Evolutionary conservation across 2,329 filamentous ascomycete genomes (phyloP).

Genomic region (Colletotrichum tropicale): DNA sequence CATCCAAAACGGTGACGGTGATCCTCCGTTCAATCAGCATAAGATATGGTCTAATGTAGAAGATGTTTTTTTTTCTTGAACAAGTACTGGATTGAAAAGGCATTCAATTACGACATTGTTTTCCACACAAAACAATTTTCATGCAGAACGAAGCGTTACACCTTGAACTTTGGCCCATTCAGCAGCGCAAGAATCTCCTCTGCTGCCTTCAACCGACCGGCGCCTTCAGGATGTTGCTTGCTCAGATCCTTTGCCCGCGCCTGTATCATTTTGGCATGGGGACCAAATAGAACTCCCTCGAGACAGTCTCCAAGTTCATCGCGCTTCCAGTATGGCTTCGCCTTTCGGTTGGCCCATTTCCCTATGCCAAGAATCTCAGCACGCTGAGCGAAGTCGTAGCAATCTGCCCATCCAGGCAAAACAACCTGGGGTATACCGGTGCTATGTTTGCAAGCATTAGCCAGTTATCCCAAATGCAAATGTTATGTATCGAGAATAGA

Average conservation of each 20-base stretch:
- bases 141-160: neutral
- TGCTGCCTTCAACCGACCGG: neutral
- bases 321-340: neutral
- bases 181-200: neutral
- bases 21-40: neutral
- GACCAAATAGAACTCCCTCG: neutral
- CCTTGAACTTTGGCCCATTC: neutral
- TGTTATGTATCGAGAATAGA: no score
- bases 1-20: neutral
- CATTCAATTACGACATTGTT: neutral
- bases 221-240: neutral
- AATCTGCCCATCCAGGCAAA: slow-evolving; percentile 4
- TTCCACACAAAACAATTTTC: neutral
- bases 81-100: no score
- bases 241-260: neutral
- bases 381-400: slow-evolving; percentile 8
- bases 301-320: neutral
- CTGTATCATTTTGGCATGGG: neutral
- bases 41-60: no score
- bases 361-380: slow-evolving; percentile 13
- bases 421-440: slow-evolving; percentile 5
- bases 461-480: neutral
- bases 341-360: slow-evolving; percentile 22
- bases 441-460: neutral
- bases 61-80: no score